Percentiles rank a stretch among this genome's conserved stretches.
phyloP scores from a whole-genome alignment of 352 stramenopile species.

The Elongisporangium senticosum region DNA sequence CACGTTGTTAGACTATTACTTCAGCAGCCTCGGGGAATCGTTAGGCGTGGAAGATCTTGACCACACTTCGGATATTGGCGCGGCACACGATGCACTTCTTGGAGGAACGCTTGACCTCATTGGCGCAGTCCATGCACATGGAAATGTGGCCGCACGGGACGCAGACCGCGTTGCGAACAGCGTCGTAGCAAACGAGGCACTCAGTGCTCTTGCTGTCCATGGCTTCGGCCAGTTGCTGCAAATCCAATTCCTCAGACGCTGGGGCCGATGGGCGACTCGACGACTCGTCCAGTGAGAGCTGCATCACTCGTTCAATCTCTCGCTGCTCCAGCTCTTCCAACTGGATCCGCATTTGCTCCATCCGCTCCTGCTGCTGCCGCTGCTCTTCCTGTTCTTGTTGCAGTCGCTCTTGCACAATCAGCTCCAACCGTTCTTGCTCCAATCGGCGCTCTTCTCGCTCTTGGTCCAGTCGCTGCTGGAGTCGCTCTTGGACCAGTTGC shows the following conservation, averaged over 20 bases:
- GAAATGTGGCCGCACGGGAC: background rate
- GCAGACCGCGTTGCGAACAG: background rate
- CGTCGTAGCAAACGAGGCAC: background rate
- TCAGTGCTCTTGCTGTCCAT: background rate
- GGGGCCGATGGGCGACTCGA: background rate
- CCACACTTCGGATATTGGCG: background rate
- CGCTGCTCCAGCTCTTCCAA: background rate
- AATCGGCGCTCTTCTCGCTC: background rate
- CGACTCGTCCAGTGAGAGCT: background rate
- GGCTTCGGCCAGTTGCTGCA: background rate
- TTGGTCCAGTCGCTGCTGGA: background rate
- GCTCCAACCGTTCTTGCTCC: background rate
- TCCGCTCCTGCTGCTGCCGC: background rate
- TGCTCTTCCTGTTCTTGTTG: background rate
- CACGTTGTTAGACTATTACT: no score
- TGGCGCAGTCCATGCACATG: background rate
- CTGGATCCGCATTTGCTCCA: background rate
- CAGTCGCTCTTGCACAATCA: background rate
- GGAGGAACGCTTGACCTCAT: background rate
- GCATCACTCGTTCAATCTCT: background rate
- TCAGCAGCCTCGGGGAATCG: no score
- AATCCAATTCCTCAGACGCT: background rate
- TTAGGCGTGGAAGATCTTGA: background rate
- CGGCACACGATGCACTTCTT: background rate
- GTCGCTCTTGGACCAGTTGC: background rate